These are phyloP conservation scores for Ceratobasidium sp. DNA, from an alignment of 1,284 basidiomycete species.

Conservation along the genomic window DNA sequence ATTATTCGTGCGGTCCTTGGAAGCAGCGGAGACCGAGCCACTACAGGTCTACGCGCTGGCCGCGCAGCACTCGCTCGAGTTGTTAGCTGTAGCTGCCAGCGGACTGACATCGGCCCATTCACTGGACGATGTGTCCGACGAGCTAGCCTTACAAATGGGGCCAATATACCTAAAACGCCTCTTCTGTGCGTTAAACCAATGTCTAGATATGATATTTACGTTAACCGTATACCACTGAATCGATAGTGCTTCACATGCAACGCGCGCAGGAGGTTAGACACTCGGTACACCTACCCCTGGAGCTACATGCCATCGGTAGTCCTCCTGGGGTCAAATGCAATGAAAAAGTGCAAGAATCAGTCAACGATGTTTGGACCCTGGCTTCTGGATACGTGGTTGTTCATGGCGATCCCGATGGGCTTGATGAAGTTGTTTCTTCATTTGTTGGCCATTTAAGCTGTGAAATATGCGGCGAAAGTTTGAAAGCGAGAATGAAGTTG, in stretches of 20 bases:
- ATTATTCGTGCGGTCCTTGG: constrained; percentile 38
- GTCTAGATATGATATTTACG: neutral
- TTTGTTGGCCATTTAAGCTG: constrained; percentile 9
- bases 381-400: constrained; percentile 46
- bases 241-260: constrained; percentile 64
- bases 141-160: constrained; percentile 70
- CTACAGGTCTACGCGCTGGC: constrained; percentile 72
- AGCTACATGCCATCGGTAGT: constrained; percentile 63
- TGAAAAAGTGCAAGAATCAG: constrained; percentile 30
- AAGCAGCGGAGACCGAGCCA: constrained; percentile 67
- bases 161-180: constrained; percentile 71
- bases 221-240: neutral
- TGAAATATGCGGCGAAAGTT: neutral
- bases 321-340: constrained; percentile 54
- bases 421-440: constrained; percentile 6
- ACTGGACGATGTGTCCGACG: constrained; percentile 70
- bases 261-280: constrained; percentile 63
- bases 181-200: constrained; percentile 56
- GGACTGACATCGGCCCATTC: constrained; percentile 71
- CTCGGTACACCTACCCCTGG: constrained; percentile 69
- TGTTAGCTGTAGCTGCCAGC: constrained; percentile 71
- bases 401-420: neutral
- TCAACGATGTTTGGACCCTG: constrained; percentile 46
- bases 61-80: constrained; percentile 67
- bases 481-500: neutral